Conservation (phyloP, 2,329 filamentous ascomycete species). For the Trichoderma polysporum region DNA sequence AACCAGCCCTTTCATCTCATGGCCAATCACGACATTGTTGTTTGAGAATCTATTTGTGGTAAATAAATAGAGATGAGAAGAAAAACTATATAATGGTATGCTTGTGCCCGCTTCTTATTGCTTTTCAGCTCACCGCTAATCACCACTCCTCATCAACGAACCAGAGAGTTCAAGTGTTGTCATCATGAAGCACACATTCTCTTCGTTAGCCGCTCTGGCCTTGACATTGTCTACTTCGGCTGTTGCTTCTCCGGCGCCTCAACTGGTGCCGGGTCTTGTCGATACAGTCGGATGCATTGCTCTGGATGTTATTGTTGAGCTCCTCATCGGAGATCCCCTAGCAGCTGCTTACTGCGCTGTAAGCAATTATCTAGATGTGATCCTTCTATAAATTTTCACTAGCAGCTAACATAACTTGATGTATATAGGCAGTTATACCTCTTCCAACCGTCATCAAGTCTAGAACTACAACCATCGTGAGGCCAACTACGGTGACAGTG, state of each 20-base stretch:
- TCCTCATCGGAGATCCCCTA: background rate
- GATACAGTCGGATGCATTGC: background rate
- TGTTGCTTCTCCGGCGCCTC: slow-evolving; percentile 1
- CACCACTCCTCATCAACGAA: background rate
- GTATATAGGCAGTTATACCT: background rate
- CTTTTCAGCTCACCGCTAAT: background rate
- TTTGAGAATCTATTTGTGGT: background rate
- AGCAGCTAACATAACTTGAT: background rate
- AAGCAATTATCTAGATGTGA: too few species aligned
- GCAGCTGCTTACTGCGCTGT: slow-evolving; percentile 4
- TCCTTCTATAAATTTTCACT: too few species aligned
- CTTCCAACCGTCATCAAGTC: background rate
- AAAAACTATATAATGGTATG: background rate
- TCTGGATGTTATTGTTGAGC: background rate
- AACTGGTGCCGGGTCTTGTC: background rate
- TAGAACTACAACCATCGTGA: background rate
- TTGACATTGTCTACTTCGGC: background rate
- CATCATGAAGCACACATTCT: background rate
- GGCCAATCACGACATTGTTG: background rate
- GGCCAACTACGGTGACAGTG: background rate
- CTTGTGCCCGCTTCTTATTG: background rate
- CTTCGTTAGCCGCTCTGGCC: background rate
- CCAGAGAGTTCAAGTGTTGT: background rate
- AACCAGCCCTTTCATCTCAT: background rate
- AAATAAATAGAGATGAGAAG: background rate